Evolutionary conservation across 345 rosid species (phyloP).

Genomic region (Adansonia digitata): DNA sequence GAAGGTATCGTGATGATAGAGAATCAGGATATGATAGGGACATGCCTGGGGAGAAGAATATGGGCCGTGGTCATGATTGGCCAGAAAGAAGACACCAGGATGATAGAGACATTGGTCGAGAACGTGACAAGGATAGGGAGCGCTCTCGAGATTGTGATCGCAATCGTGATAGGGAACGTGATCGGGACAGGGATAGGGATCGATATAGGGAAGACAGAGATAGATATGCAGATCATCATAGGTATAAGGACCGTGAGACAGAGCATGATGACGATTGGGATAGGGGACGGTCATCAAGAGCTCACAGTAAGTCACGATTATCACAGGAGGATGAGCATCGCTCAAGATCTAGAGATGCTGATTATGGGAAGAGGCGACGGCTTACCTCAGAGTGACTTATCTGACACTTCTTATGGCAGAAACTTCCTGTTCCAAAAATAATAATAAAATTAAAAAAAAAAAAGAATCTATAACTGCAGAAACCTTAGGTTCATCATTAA

Average conservation of each 20-base stretch:
- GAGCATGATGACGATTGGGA: neutral
- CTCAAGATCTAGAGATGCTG: conserved; percentile 5
- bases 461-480: neutral
- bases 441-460: neutral
- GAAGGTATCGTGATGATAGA: conserved; percentile 7
- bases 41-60: neutral
- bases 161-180: neutral
- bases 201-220: conserved; percentile 6
- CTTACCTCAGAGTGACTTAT: neutral
- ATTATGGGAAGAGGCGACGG: conserved; percentile 3
- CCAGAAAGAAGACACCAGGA: neutral
- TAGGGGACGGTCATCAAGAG: neutral
- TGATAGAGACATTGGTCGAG: conserved; percentile 7
- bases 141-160: conserved; percentile 3
- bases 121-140: conserved; percentile 10
- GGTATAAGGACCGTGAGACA: neutral
- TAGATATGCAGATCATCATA: conserved; percentile 4
- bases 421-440: neutral
- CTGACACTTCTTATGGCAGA: neutral
- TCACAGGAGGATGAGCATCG: conserved; percentile 2
- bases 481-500: neutral
- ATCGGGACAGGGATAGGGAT: neutral
- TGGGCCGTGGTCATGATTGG: neutral
- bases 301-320: neutral
- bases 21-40: conserved; percentile 6